These are phyloP conservation scores for Boletellus sp. DNA, from an alignment of 768 basidiomycete genomes.

Conservation along the genomic window DNA sequence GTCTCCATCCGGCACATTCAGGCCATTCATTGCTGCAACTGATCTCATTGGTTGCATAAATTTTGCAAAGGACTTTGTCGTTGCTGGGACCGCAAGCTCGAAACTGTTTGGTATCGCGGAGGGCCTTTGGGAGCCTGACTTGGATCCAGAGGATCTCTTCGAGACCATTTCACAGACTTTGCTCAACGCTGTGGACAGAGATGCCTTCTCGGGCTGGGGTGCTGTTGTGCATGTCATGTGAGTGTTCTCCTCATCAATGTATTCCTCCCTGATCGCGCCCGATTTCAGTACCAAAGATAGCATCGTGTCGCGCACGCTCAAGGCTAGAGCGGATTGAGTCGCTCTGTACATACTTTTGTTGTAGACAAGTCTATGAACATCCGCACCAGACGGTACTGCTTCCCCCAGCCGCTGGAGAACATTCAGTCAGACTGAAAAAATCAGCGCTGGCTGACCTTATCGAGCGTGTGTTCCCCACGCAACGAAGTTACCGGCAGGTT, in stretches of 20 bases:
- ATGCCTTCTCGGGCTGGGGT: constrained; percentile 97
- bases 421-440: too few relatives aligned
- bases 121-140: constrained; percentile 96
- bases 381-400: background rate
- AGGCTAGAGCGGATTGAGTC: constrained; percentile 84
- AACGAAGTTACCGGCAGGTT: too few relatives aligned
- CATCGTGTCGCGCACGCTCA: constrained; percentile 80
- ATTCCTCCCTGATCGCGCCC: constrained; percentile 5
- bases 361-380: constrained; percentile 12
- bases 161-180: constrained; percentile 98
- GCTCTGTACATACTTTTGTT: constrained; percentile 10
- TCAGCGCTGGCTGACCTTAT: too few relatives aligned
- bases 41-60: constrained; percentile 93
- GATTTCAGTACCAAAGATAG: constrained; percentile 61
- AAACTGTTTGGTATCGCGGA: constrained; percentile 98
- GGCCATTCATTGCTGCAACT: constrained; percentile 93
- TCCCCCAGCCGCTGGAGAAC: too few relatives aligned
- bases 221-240: constrained; percentile 94
- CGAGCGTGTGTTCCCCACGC: too few relatives aligned
- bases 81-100: constrained; percentile 86
- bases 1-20: constrained; percentile 63
- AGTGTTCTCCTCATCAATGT: constrained; percentile 32
- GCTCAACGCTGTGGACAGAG: constrained; percentile 91
- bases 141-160: constrained; percentile 95
- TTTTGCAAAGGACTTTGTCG: constrained; percentile 95